Base-by-base conservation (phyloP, 768 basidiomycete genomes). In the Gloeophyllum trabeum region DNA sequence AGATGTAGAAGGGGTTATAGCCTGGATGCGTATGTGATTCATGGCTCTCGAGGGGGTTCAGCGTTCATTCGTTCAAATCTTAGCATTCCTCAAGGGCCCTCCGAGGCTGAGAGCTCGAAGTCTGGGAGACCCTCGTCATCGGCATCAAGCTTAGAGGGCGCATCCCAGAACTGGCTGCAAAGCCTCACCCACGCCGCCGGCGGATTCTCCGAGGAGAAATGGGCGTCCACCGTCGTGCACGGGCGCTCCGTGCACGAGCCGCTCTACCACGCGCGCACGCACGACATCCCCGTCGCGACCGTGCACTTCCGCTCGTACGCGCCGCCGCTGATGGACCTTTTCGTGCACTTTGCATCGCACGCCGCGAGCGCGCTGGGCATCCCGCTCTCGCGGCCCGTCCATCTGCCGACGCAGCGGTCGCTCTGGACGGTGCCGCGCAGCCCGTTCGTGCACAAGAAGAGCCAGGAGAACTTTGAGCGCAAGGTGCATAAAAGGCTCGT, bases 381-480 rank as follows among this genome's bases (percentile, higher is more conserved):
- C 35, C 89, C 92, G 1, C 67, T 73, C 24, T 81, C 87, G 2
- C 67, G 70, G 14, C 68, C 79, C 7, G 69, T 70, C 12, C 61
- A 63, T 3, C 74, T 94, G 0, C 91, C 90, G 0, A 87, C 74
- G 2, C 68, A 80, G 48, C 81, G 86, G 35, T 67, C 72, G 4
- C 64, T 96, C 6, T 89, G 87, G 80, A 96, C 94, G 0, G 92
- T 96, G 14, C 69, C 73, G 6, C 75, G 81, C 25, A 74, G 77
- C 3, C 93, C 94, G 6, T 98, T 98, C 56, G 80, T 76, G 4
- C 83, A 93, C 60, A 98, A 98, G 56, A 96, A 94, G 62, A 66
- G 74, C 14, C 92, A 97, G 61, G 92, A 98, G 66, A 98, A 97
- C 62, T 98, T 94, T 58, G 83, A 91, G 58, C 67, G 88, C 21